These are phyloP conservation scores for Coleophoma eucalyptorum DNA, from an alignment of 2,329 filamentous ascomycete species.

Conservation along the genomic window DNA sequence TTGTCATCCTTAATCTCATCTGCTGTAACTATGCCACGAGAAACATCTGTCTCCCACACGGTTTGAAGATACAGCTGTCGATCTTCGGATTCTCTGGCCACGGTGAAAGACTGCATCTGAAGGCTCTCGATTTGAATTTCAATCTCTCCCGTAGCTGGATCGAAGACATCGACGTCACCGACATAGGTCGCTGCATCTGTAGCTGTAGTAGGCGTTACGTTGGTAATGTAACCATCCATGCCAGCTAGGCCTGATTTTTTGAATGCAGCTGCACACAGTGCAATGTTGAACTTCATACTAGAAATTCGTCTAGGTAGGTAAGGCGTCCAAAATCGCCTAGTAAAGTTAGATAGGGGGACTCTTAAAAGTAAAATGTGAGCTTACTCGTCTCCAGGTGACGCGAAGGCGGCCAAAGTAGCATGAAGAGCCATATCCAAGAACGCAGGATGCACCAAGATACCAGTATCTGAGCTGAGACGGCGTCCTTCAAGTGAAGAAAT, in stretches of 20 bases:
- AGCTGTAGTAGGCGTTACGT: not conserved
- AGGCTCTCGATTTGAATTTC: conserved; percentile 38
- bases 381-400: too few species aligned
- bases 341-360: too few species aligned
- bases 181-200: not conserved
- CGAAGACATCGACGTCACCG: conserved; percentile 40
- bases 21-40: not conserved
- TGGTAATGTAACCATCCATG: not conserved
- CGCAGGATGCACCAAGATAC: conserved; percentile 49
- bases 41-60: not conserved
- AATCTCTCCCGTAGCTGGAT: conserved; percentile 64
- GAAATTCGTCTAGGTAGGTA: not conserved
- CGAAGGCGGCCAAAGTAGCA: conserved; percentile 33
- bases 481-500: not conserved
- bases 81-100: not conserved
- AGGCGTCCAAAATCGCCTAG: not conserved
- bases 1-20: not conserved
- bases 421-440: conserved; percentile 55
- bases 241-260: not conserved
- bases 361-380: too few species aligned
- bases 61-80: not conserved
- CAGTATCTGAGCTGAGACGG: not conserved
- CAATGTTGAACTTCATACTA: not conserved
- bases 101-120: not conserved
- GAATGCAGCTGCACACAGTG: not conserved